Conservation (phyloP, 225 moss, liverwort and hornwort genomes). For the Physcomitrellopsis africana region DNA sequence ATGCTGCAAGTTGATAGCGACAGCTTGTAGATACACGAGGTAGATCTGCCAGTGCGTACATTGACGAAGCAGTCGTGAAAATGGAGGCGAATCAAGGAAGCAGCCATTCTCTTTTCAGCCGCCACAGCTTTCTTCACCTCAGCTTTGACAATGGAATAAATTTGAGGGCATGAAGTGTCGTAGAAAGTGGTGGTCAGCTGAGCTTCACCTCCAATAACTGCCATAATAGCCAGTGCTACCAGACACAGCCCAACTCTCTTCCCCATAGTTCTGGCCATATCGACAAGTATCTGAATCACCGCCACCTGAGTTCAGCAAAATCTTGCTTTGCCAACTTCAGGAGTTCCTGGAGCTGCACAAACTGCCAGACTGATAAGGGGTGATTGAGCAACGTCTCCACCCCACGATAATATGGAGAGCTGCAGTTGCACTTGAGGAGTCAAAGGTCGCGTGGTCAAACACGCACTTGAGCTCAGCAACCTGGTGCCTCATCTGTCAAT, state of each 20-base stretch:
- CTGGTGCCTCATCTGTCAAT: too few species aligned
- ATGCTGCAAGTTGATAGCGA: neutral
- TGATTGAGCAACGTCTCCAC: too few species aligned
- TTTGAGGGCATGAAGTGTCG: conserved; percentile 36
- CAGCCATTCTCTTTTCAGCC: conserved; percentile 51
- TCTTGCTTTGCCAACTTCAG: too few species aligned
- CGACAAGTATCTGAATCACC: too few species aligned
- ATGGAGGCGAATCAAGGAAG: conserved; percentile 52
- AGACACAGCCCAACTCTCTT: conserved; percentile 19
- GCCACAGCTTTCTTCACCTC: conserved; percentile 48
- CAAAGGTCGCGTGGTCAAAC: too few species aligned
- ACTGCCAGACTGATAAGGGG: too few species aligned
- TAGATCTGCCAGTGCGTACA: conserved; percentile 24
- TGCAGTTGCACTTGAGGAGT: too few species aligned
- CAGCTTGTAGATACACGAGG: neutral
- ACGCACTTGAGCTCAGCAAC: too few species aligned
- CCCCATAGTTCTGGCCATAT: too few species aligned
- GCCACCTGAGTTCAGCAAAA: too few species aligned
- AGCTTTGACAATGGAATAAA: conserved; percentile 36
- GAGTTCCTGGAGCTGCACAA: too few species aligned
- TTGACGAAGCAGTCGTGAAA: conserved; percentile 67
- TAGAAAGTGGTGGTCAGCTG: conserved; percentile 38
- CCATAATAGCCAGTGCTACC: conserved; percentile 26
- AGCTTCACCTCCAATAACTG: conserved; percentile 18
- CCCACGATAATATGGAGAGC: too few species aligned